Percentiles rank a stretch among this genome's conserved stretches.
Evolutionary conservation across 1,139 yeast species (phyloP).

Genomic region (Candida tropicalis): DNA sequence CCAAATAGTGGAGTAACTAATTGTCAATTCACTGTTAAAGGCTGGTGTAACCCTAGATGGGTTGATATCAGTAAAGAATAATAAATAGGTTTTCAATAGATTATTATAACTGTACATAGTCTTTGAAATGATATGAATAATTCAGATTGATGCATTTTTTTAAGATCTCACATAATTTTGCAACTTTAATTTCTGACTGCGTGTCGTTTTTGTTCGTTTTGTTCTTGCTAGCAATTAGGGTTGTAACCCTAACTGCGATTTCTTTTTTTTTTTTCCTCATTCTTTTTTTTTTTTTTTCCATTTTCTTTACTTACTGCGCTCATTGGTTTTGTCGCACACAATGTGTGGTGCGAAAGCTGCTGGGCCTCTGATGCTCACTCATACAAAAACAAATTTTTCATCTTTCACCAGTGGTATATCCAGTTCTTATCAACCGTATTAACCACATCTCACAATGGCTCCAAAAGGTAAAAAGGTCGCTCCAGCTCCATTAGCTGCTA

Average conservation of each 20-base stretch:
- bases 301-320: too few relatives aligned
- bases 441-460: constrained; percentile 34
- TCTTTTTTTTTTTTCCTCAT: constrained; percentile 1
- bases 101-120: background rate
- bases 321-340: constrained; percentile 4
- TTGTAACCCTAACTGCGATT: constrained; percentile 1
- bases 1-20: constrained; percentile 43
- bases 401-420: background rate
- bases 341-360: background rate
- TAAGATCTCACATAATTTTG: too few relatives aligned
- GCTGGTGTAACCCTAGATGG: constrained; percentile 58
- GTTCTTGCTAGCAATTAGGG: background rate
- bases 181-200: background rate
- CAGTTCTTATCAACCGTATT: background rate
- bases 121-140: too few relatives aligned
- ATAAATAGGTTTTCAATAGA: background rate
- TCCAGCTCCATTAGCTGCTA: constrained; percentile 57
- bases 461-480: constrained; percentile 80
- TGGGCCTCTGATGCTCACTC: constrained; percentile 1
- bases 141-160: too few relatives aligned
- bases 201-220: background rate
- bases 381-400: constrained; percentile 10
- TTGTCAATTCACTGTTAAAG: constrained; percentile 54
- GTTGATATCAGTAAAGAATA: constrained; percentile 14
- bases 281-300: background rate